Conservation (phyloP, 208 protist species). For the Acanthamoeba rhysodes region DNA sequence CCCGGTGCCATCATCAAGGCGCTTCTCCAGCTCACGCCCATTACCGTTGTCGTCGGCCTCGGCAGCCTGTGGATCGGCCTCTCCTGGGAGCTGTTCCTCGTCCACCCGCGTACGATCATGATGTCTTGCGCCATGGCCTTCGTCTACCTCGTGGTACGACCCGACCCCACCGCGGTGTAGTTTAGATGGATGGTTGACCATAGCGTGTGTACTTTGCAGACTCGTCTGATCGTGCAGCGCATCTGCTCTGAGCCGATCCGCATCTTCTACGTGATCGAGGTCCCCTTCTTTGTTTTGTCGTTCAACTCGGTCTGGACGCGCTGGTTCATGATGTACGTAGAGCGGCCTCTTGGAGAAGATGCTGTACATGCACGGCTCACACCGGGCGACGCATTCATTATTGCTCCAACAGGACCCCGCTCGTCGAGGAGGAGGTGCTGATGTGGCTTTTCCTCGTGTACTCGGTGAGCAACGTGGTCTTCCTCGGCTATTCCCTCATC, state of each 20-base stretch:
- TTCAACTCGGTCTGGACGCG: slow-evolving; percentile 13
- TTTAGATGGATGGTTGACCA: no score
- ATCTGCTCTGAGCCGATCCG: slow-evolving; percentile 42
- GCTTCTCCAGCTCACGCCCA: slow-evolving; percentile 11
- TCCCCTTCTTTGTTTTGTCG: slow-evolving; percentile 8
- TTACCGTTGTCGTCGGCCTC: not conserved
- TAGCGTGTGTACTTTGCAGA: not conserved
- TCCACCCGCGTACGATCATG: slow-evolving; percentile 16
- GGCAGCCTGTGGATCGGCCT: slow-evolving; percentile 21
- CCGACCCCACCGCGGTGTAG: no score
- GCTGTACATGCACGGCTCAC: not conserved
- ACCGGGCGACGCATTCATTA: not conserved
- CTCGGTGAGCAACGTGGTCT: slow-evolving; percentile 23
- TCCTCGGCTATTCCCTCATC: slow-evolving; percentile 22
- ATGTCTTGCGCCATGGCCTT: slow-evolving; percentile 21
- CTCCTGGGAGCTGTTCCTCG: not conserved
- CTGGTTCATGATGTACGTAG: not conserved
- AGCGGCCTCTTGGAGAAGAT: not conserved
- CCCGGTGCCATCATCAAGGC: slow-evolving; percentile 14
- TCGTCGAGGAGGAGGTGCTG: slow-evolving; percentile 12
- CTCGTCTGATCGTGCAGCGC: slow-evolving; percentile 10
- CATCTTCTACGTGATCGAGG: slow-evolving; percentile 18
- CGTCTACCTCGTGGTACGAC: slow-evolving; percentile 10
- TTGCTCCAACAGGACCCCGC: not conserved
- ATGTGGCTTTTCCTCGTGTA: not conserved